These are phyloP conservation scores for Penicillium ochrochloron DNA, from an alignment of 495 filamentous ascomycete species.

Conservation along the genomic window DNA sequence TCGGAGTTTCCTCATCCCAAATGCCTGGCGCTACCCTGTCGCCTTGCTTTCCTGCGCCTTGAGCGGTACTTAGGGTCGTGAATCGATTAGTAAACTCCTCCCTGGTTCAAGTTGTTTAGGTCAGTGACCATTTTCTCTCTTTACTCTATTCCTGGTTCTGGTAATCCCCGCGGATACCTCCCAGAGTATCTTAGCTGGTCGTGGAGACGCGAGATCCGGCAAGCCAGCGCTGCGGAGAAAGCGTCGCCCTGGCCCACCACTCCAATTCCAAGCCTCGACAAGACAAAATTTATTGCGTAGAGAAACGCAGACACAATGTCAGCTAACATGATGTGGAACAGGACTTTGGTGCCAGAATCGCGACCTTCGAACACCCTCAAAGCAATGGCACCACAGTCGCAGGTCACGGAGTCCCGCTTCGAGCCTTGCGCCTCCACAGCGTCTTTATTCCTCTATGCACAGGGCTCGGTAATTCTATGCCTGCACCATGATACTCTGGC, in stretches of 20 bases:
- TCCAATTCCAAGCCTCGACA: slow-evolving; percentile 2
- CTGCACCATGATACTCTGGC: slow-evolving; percentile 90
- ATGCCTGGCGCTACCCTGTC: slow-evolving; percentile 29
- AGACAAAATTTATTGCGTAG: not conserved
- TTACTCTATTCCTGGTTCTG: not conserved
- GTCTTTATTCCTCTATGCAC: slow-evolving; percentile 84
- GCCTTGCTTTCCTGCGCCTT: slow-evolving; percentile 22
- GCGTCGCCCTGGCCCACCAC: not conserved
- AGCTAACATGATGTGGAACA: slow-evolving; percentile 42
- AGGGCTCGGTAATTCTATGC: slow-evolving; percentile 76
- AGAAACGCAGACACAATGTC: slow-evolving; percentile 20
- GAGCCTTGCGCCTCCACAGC: slow-evolving; percentile 87
- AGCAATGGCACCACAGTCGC: slow-evolving; percentile 54
- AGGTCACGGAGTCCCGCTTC: slow-evolving; percentile 60
- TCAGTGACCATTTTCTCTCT: slow-evolving; percentile 23
- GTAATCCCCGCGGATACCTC: not conserved
- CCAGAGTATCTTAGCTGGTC: not conserved
- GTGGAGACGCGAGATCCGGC: not conserved
- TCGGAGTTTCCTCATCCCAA: slow-evolving; percentile 21
- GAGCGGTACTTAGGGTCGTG: slow-evolving; percentile 30
- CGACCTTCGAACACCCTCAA: slow-evolving; percentile 33
- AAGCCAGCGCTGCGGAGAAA: slow-evolving; percentile 12
- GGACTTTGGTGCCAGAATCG: slow-evolving; percentile 33
- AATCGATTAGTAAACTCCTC: slow-evolving; percentile 24
- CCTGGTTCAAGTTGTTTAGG: slow-evolving; percentile 24